Conservation (phyloP, 2,329 filamentous ascomycete species). For the Microsporum canis region DNA sequence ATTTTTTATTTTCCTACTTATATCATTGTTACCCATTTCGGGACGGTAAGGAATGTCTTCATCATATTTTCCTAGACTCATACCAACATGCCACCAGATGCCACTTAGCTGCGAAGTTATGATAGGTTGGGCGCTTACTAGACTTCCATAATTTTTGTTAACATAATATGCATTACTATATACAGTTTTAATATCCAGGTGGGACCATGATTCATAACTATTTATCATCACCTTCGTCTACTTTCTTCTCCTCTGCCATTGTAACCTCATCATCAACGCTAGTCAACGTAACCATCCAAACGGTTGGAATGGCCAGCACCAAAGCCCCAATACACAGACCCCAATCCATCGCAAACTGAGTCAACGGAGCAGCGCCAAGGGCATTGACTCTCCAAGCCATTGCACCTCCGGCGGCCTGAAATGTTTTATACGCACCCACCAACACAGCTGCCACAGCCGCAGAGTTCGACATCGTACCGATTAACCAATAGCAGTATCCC, state of each 20-base stretch:
- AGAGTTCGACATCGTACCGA: constrained; percentile 37
- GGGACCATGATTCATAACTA: neutral
- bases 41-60: neutral
- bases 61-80: neutral
- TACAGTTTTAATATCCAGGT: neutral
- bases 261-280: constrained; percentile 11
- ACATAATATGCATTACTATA: neutral
- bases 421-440: constrained; percentile 39
- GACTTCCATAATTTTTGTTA: neutral
- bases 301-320: constrained; percentile 34
- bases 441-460: constrained; percentile 33
- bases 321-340: constrained; percentile 37
- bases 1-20: neutral
- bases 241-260: neutral
- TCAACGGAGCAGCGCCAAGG: constrained; percentile 26
- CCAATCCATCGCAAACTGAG: constrained; percentile 39
- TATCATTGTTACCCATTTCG: neutral
- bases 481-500: constrained; percentile 52
- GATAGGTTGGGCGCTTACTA: neutral
- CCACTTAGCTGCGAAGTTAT: neutral
- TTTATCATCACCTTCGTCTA: neutral
- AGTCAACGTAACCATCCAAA: constrained; percentile 31
- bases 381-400: constrained; percentile 40
- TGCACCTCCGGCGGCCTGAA: constrained; percentile 35
- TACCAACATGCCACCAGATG: neutral